Conservation (phyloP, 441 rosid species). For the Cnidoscolus chayamansa region DNA sequence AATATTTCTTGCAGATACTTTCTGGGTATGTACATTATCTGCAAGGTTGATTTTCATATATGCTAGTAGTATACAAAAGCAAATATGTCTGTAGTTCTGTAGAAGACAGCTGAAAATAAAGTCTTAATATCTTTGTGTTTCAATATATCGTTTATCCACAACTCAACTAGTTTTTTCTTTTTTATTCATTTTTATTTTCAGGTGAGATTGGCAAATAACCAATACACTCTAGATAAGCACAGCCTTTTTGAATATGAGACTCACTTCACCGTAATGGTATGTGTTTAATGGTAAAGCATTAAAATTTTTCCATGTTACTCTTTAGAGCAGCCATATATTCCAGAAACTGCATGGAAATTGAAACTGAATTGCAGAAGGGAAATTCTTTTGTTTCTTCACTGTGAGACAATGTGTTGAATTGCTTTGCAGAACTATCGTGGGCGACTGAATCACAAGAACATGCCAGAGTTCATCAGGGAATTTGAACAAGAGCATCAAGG, state of each 20-base stretch:
- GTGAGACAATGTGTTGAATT: conserved; percentile 16
- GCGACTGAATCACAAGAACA: conserved; percentile 71
- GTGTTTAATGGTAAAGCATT: conserved; percentile 21
- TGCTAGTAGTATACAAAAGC: conserved; percentile 6
- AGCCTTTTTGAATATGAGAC: conserved; percentile 93
- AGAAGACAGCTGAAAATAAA: background rate
- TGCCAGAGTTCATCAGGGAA: conserved; percentile 72
- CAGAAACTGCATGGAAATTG: background rate
- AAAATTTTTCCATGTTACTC: background rate
- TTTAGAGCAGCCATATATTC: conserved; percentile 11
- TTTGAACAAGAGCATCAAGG: conserved; percentile 85
- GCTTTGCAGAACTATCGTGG: conserved; percentile 78
- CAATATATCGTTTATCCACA: background rate
- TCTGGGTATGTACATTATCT: conserved; percentile 63
- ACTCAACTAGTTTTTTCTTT: conserved; percentile 6
- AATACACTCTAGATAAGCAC: conserved; percentile 67
- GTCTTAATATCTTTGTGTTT: background rate
- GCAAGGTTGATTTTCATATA: conserved; percentile 8
- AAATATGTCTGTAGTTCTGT: background rate
- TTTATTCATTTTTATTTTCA: conserved; percentile 33
- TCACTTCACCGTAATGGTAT: conserved; percentile 96
- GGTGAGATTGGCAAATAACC: conserved; percentile 87
- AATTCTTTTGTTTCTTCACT: conserved; percentile 1
- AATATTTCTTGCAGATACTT: conserved; percentile 68
- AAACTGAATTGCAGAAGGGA: conserved; percentile 5